phyloP scores from a whole-genome alignment of 768 basidiomycete genomes.

The Xerocomellus dryophilus region DNA sequence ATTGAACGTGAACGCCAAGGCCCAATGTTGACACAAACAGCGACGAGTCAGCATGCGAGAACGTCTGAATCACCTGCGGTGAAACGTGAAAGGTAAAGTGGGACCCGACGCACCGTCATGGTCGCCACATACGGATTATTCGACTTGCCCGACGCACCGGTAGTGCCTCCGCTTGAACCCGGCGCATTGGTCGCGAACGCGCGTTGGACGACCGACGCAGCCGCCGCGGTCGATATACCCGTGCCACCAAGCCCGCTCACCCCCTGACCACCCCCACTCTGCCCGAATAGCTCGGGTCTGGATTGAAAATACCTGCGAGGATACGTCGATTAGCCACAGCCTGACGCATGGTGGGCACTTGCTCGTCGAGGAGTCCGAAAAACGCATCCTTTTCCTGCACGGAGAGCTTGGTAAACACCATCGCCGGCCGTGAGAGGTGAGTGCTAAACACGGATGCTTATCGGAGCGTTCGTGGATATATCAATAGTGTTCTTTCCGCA shows the following conservation, averaged over 20 bases:
- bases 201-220: constrained; percentile 44
- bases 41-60: too few relatives aligned
- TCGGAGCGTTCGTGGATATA: background rate
- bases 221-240: constrained; percentile 25
- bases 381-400: constrained; percentile 76
- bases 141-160: constrained; percentile 18
- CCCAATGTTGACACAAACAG: too few relatives aligned
- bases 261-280: constrained; percentile 15
- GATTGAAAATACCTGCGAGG: constrained; percentile 66
- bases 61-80: too few relatives aligned
- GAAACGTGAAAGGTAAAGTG: background rate
- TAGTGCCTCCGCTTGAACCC: background rate
- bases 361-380: constrained; percentile 81
- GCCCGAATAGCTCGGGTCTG: constrained; percentile 62
- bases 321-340: background rate
- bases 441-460: background rate
- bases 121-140: constrained; percentile 32
- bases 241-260: constrained; percentile 17
- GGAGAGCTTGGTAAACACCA: constrained; percentile 72
- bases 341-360: constrained; percentile 8
- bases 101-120: constrained; percentile 29
- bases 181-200: constrained; percentile 41
- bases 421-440: constrained; percentile 24
- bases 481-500: constrained; percentile 24
- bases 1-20: too few relatives aligned